phyloP scores from a whole-genome alignment of 2,329 filamentous ascomycete genomes.

The Epichloe amarillans region DNA sequence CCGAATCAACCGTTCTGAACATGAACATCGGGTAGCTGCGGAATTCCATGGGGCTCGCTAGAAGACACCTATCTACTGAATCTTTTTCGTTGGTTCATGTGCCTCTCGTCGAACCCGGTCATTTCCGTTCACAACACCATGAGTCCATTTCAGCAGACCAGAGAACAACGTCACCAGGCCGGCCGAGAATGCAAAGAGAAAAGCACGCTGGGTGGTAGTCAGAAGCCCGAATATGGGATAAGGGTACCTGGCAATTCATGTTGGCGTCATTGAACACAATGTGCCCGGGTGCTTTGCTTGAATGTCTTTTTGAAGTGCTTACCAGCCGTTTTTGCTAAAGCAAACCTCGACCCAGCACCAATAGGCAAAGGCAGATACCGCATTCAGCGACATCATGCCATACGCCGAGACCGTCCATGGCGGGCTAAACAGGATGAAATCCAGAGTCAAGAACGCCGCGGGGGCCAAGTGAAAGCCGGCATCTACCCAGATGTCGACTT shows the following conservation, averaged over 20 bases:
- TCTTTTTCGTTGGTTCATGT: constrained; percentile 19
- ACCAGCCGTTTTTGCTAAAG: constrained; percentile 53
- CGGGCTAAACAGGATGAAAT: constrained; percentile 12
- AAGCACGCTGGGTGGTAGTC: constrained; percentile 48
- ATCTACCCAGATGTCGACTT: no score
- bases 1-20: no score
- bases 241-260: constrained; percentile 47
- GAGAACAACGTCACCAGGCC: constrained; percentile 60
- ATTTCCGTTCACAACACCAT: constrained; percentile 52
- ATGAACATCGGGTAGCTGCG: no score
- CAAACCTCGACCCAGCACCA: constrained; percentile 70
- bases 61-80: constrained; percentile 11
- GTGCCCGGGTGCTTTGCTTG: background rate
- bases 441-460: no score
- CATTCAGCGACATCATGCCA: constrained; percentile 45
- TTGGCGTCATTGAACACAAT: background rate
- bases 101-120: constrained; percentile 20
- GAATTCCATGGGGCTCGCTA: background rate
- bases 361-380: constrained; percentile 49
- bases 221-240: constrained; percentile 73
- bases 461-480: no score
- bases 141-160: constrained; percentile 52
- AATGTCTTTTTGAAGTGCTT: constrained; percentile 14
- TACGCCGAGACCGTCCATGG: constrained; percentile 54
- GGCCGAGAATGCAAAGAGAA: constrained; percentile 58